Percentiles rank a stretch among this genome's conserved stretches.
Conservation (phyloP, 1,284 basidiomycete species). For the Apiotrichum mycotoxinovorans region DNA sequence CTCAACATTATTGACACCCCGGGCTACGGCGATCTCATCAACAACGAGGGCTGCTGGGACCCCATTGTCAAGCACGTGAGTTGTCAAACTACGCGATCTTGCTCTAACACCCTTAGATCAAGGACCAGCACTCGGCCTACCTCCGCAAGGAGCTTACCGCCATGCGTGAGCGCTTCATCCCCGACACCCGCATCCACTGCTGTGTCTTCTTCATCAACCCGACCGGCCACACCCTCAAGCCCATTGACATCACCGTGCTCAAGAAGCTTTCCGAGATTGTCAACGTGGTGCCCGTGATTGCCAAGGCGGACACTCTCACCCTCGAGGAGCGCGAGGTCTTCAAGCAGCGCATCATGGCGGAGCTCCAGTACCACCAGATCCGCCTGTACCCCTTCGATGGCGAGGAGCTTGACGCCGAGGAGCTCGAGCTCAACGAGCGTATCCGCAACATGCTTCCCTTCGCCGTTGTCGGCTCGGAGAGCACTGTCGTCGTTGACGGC, state of each 20-base stretch:
- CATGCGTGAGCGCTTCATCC: constrained; percentile 96
- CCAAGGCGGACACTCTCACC: constrained; percentile 94
- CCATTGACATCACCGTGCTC: constrained; percentile 97
- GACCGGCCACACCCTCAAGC: constrained; percentile 84
- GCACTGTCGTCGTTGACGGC: constrained; percentile 89
- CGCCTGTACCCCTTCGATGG: constrained; percentile 95
- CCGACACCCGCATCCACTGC: constrained; percentile 97
- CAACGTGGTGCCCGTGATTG: constrained; percentile 97
- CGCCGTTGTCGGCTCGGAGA: constrained; percentile 92
- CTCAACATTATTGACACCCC: constrained; percentile 99
- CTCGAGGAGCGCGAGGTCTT: constrained; percentile 87
- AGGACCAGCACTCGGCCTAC: constrained; percentile 97
- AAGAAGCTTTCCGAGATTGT: constrained; percentile 98
- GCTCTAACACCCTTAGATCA: constrained; percentile 41
- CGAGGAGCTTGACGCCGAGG: constrained; percentile 84
- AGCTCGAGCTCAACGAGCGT: constrained; percentile 82
- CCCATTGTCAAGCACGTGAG: constrained; percentile 96
- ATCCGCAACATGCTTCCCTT: constrained; percentile 95
- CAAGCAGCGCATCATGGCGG: constrained; percentile 93
- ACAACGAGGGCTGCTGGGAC: constrained; percentile 99
- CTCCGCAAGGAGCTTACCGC: constrained; percentile 98
- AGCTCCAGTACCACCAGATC: constrained; percentile 89
- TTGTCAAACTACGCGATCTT: not conserved
- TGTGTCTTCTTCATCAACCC: constrained; percentile 98
- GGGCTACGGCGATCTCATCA: constrained; percentile 96